Evolutionary conservation across 257 asterid genomes (phyloP).

Genomic region (Solanum rostratum): DNA sequence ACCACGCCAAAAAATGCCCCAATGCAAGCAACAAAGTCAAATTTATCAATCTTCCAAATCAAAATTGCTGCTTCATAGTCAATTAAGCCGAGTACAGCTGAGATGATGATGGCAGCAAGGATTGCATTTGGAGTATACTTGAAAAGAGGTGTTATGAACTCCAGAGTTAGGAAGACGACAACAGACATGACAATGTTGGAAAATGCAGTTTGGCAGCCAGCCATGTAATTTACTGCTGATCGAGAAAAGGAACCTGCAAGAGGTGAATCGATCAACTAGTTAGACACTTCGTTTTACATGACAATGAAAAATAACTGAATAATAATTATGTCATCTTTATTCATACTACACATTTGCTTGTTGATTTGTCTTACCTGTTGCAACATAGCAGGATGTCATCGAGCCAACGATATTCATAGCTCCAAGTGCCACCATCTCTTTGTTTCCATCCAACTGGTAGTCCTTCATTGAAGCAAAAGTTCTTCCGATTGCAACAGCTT

Average conservation of each 20-base stretch:
- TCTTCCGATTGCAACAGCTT: conserved; percentile 91
- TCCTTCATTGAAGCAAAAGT: conserved; percentile 92
- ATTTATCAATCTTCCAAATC: conserved; percentile 82
- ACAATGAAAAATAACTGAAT: neutral
- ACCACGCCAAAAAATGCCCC: conserved; percentile 92
- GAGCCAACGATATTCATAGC: conserved; percentile 88
- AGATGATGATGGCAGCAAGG: conserved; percentile 81
- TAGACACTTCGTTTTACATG: neutral
- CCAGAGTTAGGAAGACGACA: conserved; percentile 60
- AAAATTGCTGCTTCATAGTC: conserved; percentile 67
- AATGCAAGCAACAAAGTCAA: conserved; percentile 84
- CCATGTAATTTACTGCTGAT: conserved; percentile 89
- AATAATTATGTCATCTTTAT: neutral
- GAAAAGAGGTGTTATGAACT: conserved; percentile 72
- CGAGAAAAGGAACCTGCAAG: conserved; percentile 83
- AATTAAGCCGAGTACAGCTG: conserved; percentile 77
- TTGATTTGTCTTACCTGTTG: conserved; percentile 46
- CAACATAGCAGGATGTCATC: conserved; percentile 86
- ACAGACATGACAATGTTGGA: conserved; percentile 83
- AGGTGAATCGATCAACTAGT: neutral
- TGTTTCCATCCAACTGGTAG: conserved; percentile 86
- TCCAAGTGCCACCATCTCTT: conserved; percentile 94
- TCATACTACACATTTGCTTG: neutral
- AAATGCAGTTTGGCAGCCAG: conserved; percentile 86
- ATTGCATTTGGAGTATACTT: conserved; percentile 85